These are phyloP conservation scores for Saccharomycopsis sp. DNA, from an alignment of 805 yeast genomes.

Conservation along the genomic window DNA sequence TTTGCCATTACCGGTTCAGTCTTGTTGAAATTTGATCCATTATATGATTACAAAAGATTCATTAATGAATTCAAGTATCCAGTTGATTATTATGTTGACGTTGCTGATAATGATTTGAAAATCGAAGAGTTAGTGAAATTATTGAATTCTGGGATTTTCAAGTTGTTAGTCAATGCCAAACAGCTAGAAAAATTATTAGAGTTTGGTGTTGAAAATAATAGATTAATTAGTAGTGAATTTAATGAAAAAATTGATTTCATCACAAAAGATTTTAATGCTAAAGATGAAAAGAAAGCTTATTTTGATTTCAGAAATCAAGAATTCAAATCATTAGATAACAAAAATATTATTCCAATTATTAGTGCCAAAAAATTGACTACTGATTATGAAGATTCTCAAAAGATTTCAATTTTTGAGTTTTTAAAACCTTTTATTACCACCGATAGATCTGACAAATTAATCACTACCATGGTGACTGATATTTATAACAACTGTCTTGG, in stretches of 20 bases:
- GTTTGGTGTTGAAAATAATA: conserved; percentile 41
- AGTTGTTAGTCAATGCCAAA: conserved; percentile 30
- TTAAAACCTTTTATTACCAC: too few species aligned
- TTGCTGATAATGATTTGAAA: background rate
- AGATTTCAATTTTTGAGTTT: too few species aligned
- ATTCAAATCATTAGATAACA: background rate
- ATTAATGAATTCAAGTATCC: conserved; percentile 19
- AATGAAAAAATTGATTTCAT: too few species aligned
- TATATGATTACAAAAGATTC: conserved; percentile 3
- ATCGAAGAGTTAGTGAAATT: conserved; percentile 29
- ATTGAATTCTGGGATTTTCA: conserved; percentile 50
- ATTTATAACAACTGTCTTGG: conserved; percentile 67
- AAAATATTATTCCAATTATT: conserved; percentile 14
- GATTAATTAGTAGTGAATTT: conserved; percentile 29
- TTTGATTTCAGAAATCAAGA: conserved; percentile 16
- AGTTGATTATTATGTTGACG: conserved; percentile 22
- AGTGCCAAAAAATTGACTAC: conserved; percentile 12
- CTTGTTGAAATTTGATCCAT: conserved; percentile 2
- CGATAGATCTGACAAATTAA: conserved; percentile 82
- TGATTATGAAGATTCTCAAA: conserved; percentile 3
- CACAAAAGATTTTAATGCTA: conserved; percentile 18
- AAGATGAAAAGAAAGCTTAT: conserved; percentile 15
- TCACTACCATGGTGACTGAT: conserved; percentile 74
- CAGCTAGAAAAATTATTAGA: conserved; percentile 27
- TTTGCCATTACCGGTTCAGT: conserved; percentile 11